Evolutionary conservation across 495 filamentous ascomycete genomes (phyloP), one percentile per base, ranked within the genome.

Genomic region (Hypoxylon intermedium): DNA sequence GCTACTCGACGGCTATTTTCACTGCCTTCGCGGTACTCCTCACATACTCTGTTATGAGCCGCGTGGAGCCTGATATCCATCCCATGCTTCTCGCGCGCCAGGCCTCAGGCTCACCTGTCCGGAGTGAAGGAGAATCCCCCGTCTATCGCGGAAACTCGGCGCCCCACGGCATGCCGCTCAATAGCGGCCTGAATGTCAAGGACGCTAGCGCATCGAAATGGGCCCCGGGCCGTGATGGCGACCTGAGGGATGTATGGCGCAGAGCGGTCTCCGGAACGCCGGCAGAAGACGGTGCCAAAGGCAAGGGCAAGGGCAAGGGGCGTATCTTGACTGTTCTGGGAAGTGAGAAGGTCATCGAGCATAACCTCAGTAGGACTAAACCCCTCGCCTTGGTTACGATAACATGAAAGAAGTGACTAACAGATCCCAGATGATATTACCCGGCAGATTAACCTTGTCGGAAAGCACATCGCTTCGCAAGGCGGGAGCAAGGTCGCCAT

Each of bases 211-310:
- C 87, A 19, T 88, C 90, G 13, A 89, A 89, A 72, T 98, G 93
- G 88, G 79, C 85, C 0, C 80, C 79, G 55, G 93, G 93, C 16
- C 84, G 88, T 62, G 86, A 94, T 71, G 94, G 94, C 13, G 94
- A 99, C 61, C 79, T 99, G 53, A 83, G 94, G 41, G 94, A 99
- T 72, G 80, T 99, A 41, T 99, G 94, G 94, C 87, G 87, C 52
- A 79, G 85, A 67, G 90, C 88, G 34, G 75, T 89, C 12, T 80
- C 80, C 34, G 90, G 90, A 33, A 75, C 78, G 3, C 72, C 82
- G 21, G 83, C 87, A 47, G 79, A 82, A 18, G 84, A 87, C 28
- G 85, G 85, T 11, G 74, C 79, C 16, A 63, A 75, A 30, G 79
- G 84, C 43, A 26, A 26, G 24, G 24, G 24, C 24, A 26, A 26